phyloP scores from a whole-genome alignment of 441 rosid genomes.

The Aleurites moluccanus region DNA sequence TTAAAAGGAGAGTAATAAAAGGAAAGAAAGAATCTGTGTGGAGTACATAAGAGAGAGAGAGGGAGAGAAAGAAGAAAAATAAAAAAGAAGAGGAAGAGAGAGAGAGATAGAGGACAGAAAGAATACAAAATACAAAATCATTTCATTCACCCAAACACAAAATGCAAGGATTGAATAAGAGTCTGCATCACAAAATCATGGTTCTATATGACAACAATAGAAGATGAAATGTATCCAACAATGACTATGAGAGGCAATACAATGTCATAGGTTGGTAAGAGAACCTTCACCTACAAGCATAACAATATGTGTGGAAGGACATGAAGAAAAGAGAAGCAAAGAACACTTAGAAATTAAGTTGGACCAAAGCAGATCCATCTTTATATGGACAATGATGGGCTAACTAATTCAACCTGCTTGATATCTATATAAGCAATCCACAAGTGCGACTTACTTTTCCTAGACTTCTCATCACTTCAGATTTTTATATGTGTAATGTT shows the following conservation, averaged over 20 bases:
- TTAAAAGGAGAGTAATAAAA: too few relatives aligned
- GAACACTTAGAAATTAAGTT: not conserved
- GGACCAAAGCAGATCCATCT: not conserved
- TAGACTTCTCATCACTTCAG: not conserved
- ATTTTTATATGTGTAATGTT: too few relatives aligned
- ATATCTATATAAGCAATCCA: not conserved
- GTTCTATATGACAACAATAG: too few relatives aligned
- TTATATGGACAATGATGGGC: not conserved
- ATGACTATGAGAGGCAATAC: not conserved
- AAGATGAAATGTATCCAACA: not conserved
- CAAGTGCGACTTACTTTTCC: not conserved
- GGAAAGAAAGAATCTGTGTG: too few relatives aligned
- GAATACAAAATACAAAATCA: too few relatives aligned
- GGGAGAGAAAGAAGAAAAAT: too few relatives aligned
- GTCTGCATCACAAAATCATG: too few relatives aligned
- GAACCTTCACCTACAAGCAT: not conserved
- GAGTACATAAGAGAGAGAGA: too few relatives aligned
- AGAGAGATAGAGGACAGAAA: too few relatives aligned
- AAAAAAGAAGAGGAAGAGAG: too few relatives aligned
- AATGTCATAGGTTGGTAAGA: not conserved
- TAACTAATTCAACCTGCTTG: not conserved
- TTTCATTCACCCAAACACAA: too few relatives aligned
- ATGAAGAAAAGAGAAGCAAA: not conserved
- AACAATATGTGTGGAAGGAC: not conserved
- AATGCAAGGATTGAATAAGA: too few relatives aligned